Evolutionary conservation across 257 asterid species (phyloP), one percentile per base, ranked within the genome.

Genomic region (Solanum clarkiae): DNA sequence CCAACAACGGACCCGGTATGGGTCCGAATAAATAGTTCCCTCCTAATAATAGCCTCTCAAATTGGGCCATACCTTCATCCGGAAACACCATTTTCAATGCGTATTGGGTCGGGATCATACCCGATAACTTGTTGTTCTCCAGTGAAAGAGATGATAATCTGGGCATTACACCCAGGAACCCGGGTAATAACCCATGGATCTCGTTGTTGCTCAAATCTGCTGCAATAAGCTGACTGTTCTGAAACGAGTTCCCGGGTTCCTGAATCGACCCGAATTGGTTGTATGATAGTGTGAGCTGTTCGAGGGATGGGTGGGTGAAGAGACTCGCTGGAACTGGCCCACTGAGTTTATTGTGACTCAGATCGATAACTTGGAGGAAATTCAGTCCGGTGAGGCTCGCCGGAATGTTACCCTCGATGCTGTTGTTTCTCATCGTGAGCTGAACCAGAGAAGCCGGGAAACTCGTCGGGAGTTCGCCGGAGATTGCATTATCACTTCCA

Each of bases 1-100:
- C 92, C 90, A 94, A 9, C 36, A 94, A 92, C 44, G 90, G 92
- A 84, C 93, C 90, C 89, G 99, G 99, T 1, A 95, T 92, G 9
- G 98, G 92, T 84, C 99, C 99, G 85, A 82, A 88, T 51, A 95
- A 24, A 36, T 92, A 95, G 70, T 95, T 95, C 86, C 99, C 99
- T 2, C 97, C 98, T 49, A 95, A 85, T 66, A 95, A 57, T 1
- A 95, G 92, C 91, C 99, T 90, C 94, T 89, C 91, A 2, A 94
- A 88, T 63, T 84, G 97, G 0, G 94, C 86, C 14, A 80, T 44
- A 7, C 88, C 93, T 88, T 85, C n/a, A 63, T 92, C 95, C 90
- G 93, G 84, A 2, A 45, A 68, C 89, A 91, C 9, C 2, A 92
- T 91, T 89, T 90, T 90, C 18, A 93, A 12, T 8, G 87, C 91